Evolutionary conservation across 345 rosid genomes (phyloP).

Genomic region (Salix viminalis): DNA sequence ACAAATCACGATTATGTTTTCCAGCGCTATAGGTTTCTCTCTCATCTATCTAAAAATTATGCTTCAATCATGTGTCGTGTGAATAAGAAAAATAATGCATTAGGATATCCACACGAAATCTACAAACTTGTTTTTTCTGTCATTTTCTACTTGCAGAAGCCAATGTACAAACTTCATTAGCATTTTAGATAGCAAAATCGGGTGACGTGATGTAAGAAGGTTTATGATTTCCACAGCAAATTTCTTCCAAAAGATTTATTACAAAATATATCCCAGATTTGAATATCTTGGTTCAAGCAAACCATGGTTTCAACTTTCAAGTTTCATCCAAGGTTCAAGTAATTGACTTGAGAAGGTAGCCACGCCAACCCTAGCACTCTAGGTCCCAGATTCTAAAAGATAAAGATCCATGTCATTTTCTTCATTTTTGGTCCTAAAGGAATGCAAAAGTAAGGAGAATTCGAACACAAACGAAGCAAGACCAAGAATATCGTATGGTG

Average conservation of each 20-base stretch:
- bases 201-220: too few relatives aligned
- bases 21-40: neutral
- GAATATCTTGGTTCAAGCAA: neutral
- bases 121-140: too few relatives aligned
- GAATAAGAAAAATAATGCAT: neutral
- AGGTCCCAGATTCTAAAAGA: neutral
- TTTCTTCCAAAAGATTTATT: neutral
- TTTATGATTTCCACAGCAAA: too few relatives aligned
- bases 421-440: neutral
- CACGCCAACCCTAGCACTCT: neutral
- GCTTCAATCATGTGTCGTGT: neutral
- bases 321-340: neutral
- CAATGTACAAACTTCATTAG: neutral
- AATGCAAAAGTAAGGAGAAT: neutral
- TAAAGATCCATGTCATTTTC: neutral
- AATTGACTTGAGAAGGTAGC: neutral
- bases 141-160: neutral
- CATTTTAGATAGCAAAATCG: neutral
- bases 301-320: neutral
- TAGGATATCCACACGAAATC: neutral
- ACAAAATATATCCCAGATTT: neutral
- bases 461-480: neutral
- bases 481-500: neutral
- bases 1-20: neutral
- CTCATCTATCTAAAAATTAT: neutral